Conservation (phyloP, 768 basidiomycete species). For the Rhizopogon vulgaris region DNA sequence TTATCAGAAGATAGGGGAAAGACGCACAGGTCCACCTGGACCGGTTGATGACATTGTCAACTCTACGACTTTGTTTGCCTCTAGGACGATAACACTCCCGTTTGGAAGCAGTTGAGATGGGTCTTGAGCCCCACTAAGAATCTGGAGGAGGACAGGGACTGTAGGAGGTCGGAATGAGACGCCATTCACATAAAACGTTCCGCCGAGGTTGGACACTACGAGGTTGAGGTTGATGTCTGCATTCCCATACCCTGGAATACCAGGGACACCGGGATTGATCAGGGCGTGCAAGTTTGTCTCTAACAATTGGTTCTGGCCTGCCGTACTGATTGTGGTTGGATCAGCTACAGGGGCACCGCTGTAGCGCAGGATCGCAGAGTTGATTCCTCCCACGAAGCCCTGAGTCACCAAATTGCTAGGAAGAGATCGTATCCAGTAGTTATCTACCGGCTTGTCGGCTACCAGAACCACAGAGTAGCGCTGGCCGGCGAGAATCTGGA, state of each 20-base stretch:
- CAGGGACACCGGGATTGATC: constrained; percentile 16
- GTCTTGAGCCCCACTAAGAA: constrained; percentile 15
- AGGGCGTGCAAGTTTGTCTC: constrained; percentile 17
- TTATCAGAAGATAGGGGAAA: neutral
- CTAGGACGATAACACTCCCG: constrained; percentile 12
- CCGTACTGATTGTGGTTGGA: constrained; percentile 19
- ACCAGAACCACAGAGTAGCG: constrained; percentile 41
- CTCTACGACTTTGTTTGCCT: constrained; percentile 10
- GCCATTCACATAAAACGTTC: constrained; percentile 7
- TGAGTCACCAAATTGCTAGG: constrained; percentile 14
- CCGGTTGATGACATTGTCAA: constrained; percentile 14
- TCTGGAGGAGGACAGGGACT: constrained; percentile 15
- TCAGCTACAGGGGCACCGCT: constrained; percentile 17
- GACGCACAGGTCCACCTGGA: constrained; percentile 27
- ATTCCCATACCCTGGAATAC: constrained; percentile 13
- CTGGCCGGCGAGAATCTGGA: constrained; percentile 33
- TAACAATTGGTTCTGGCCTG: constrained; percentile 6
- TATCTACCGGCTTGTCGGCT: constrained; percentile 33
- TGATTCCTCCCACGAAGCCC: constrained; percentile 26
- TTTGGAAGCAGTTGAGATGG: constrained; percentile 10
- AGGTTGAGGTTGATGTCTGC: constrained; percentile 22
- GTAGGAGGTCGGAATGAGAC: constrained; percentile 5
- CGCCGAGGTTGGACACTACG: neutral
- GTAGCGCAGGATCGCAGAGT: constrained; percentile 14
- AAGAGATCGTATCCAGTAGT: constrained; percentile 31